Evolutionary conservation across 148 eudicot genomes (phyloP), one percentile per base, ranked within the genome.

Genomic region (Chenopodium suecicum): DNA sequence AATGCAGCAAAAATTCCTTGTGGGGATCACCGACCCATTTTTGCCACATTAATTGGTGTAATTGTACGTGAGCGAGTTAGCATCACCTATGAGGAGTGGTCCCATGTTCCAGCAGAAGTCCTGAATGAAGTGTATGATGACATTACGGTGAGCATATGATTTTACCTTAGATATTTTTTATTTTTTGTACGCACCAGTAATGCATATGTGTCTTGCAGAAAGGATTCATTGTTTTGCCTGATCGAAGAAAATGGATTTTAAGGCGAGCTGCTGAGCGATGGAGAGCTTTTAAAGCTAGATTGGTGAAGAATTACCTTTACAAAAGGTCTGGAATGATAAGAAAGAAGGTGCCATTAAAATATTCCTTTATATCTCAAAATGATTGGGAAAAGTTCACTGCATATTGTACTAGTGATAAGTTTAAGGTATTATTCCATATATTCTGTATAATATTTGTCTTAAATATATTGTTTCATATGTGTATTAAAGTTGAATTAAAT

Each of bases 241-340:
- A 74, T 4, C 77, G 63, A 12, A 74, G n/a, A 52, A 34, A 41
- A 14, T 74, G 62, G 32, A 37, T 74, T 27, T 5, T 74, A 4
- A 3, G n/a, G 20, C 54, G 41, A 52, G 77, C 77, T 48, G 12
- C 32, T 20, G 41, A 50, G 19, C 77, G 37, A 2, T 74, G 77
- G 77, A 50, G 77, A 54, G 34, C 77, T 50, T 74, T 74, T 10
- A 74, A 74, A 52, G 20, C 77, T 74, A 47, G 77, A 54, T 74
- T 74, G 41, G 62, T 54, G 62, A 74, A 19, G 62, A 47, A 54
- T 1, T 52, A 58, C 22, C 29, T 74, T 46, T 74, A 74, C 19
- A 23, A 74, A 16, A 23, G 17, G 9, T 25, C 58, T 54, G 77
- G 64, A 50, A 50, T 52, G 41, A 74, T 52, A 54, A 74, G 63